phyloP scores from a whole-genome alignment of 495 filamentous ascomycete species.

The Aspergillus homomorphus region DNA sequence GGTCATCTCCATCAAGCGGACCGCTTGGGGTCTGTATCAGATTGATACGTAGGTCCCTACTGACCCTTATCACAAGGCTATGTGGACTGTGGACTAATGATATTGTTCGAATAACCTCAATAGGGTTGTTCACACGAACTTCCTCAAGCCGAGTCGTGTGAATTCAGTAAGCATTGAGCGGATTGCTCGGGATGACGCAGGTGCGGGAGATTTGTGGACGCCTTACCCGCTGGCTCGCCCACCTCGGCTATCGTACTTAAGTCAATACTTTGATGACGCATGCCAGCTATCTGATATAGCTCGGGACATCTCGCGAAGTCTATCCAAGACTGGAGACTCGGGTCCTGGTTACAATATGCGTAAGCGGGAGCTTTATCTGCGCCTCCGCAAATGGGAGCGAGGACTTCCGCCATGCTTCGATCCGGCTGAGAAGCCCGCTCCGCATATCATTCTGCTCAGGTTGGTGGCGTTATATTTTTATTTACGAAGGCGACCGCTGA shows the following conservation, averaged over 20 bases:
- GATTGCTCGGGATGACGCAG: conserved; percentile 13
- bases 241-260: conserved; percentile 21
- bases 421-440: conserved; percentile 16
- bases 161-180: conserved; percentile 21
- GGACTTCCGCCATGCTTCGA: conserved; percentile 19
- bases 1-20: conserved; percentile 25
- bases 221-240: conserved; percentile 25
- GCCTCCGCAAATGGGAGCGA: conserved; percentile 24
- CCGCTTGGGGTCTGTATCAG: conserved; percentile 35
- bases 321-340: neutral
- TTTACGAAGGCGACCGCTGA: neutral
- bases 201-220: conserved; percentile 16
- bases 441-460: conserved; percentile 32
- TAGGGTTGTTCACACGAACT: conserved; percentile 35
- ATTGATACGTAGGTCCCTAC: conserved; percentile 28
- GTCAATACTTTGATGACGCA: conserved; percentile 31
- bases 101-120: neutral
- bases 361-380: conserved; percentile 22
- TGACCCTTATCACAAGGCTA: neutral
- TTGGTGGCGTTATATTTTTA: conserved; percentile 7
- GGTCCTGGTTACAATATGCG: conserved; percentile 1
- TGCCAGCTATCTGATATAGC: conserved; percentile 32
- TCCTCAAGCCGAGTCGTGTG: conserved; percentile 30
- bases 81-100: neutral
- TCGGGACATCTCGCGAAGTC: conserved; percentile 24